Evolutionary conservation across 345 rosid genomes (phyloP).

Genomic region (Clarkia xantiana): DNA sequence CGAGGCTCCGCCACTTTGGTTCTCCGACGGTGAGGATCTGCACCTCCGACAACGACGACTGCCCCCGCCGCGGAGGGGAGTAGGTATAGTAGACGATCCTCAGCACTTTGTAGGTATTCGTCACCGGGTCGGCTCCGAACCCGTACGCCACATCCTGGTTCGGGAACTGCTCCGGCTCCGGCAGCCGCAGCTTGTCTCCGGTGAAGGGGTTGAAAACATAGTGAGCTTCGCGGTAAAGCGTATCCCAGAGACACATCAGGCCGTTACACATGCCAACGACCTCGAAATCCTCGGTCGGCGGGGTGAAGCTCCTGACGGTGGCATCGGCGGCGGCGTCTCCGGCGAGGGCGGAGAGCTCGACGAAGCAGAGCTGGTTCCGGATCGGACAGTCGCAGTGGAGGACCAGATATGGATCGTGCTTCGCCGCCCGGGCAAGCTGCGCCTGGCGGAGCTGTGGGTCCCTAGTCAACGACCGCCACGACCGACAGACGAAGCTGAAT

Average conservation of each 20-base stretch:
- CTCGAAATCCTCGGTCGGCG: constrained; percentile 25
- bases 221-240: constrained; percentile 10
- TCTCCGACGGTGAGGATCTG: constrained; percentile 20
- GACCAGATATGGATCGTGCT: constrained; percentile 22
- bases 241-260: constrained; percentile 24
- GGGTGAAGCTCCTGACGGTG: constrained; percentile 15
- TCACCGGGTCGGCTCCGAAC: constrained; percentile 22
- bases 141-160: constrained; percentile 24
- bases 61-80: constrained; percentile 8
- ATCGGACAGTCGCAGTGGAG: constrained; percentile 27
- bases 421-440: constrained; percentile 4
- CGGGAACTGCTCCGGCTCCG: constrained; percentile 12
- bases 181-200: constrained; percentile 15
- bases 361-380: constrained; percentile 23
- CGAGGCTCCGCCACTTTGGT: constrained; percentile 50
- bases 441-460: constrained; percentile 13
- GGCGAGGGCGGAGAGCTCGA: constrained; percentile 15
- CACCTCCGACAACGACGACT: constrained; percentile 20
- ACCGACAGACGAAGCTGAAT: constrained; percentile 24
- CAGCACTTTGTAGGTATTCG: constrained; percentile 24
- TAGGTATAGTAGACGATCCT: constrained; percentile 22
- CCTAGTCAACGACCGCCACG: constrained; percentile 19
- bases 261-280: constrained; percentile 38
- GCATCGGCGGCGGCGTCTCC: no score
- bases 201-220: constrained; percentile 29